Conservation (phyloP, 2,329 filamentous ascomycete species). For the Scytalidium lignicola region DNA sequence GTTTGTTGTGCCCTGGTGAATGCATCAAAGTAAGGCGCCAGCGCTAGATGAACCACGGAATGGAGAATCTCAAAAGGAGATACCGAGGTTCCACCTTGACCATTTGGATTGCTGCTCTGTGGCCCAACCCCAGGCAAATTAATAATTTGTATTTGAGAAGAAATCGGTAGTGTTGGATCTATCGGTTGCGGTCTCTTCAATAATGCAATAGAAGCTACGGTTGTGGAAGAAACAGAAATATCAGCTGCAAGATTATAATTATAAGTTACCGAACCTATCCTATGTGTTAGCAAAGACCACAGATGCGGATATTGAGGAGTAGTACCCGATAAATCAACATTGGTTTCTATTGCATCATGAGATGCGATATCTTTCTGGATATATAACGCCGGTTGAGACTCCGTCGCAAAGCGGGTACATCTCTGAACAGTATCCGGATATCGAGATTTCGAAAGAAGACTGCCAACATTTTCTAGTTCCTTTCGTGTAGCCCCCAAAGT, state of each 20-base stretch:
- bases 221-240: conserved; percentile 73
- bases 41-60: conserved; percentile 82
- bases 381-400: conserved; percentile 83
- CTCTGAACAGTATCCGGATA: conserved; percentile 77
- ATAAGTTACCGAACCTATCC: conserved; percentile 50
- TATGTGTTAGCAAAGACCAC: conserved; percentile 2
- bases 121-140: conserved; percentile 81
- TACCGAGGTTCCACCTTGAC: conserved; percentile 65
- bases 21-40: conserved; percentile 96
- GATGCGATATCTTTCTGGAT: conserved; percentile 75
- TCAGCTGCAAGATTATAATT: conserved; percentile 78
- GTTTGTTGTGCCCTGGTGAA: conserved; percentile 79
- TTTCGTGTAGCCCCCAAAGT: conserved; percentile 69
- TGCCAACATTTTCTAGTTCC: conserved; percentile 77
- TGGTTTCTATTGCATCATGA: conserved; percentile 10
- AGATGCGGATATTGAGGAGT: conserved; percentile 13
- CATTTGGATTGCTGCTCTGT: conserved; percentile 53
- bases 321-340: not conserved
- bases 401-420: conserved; percentile 84
- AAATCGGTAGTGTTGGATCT: conserved; percentile 75
- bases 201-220: conserved; percentile 79
- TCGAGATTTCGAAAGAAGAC: conserved; percentile 69
- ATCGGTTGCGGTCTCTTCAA: conserved; percentile 87
- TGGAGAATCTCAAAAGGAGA: conserved; percentile 92
- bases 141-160: conserved; percentile 85